Evolutionary conservation across 2,329 filamentous ascomycete species (phyloP), one percentile per base, ranked within the genome.

Genomic region (Pestalotiopsis sp.): DNA sequence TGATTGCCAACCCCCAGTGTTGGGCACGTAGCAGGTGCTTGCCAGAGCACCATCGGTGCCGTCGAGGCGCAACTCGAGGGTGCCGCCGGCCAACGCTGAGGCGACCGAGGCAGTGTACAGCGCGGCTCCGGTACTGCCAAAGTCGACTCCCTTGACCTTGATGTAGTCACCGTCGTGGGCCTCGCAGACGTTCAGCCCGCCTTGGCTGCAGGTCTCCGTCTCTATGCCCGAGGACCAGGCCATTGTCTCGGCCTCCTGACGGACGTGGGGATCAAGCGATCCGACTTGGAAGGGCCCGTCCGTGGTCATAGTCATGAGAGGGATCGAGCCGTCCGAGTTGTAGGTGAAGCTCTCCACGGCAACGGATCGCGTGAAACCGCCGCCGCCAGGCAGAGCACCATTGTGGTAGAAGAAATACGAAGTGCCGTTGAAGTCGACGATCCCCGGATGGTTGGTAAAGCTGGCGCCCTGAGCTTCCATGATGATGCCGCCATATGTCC

Each of bases 351-450:
- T 68, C 61, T 78, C 76, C 20, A 78, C 73, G 25, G 62, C 66
- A 2, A 78, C 72, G 65, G 75, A 77, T 13, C 76, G 73, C 12
- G 71, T 66, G 68, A 73, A 78, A 27, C 73, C 73, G 57, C 76
- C 69, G 57, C 77, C 77, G 20, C 72, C 73, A 13, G 76, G 73
- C 23, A 78, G 72, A 17, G 76, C 77, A 45, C 76, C 76, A 66
- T 77, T 78, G 71, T 78, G 77, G 72, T 78, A 78, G 73, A 78
- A 78, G 68, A 78, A 74, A 71, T 77, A 77, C 27, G 74, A 74
- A 25, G 69, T 66, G 67, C 71, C 73, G 66, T 76, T 73, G 73
- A 72, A 78, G 70, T 78, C 74, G 66, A 77, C 71, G 41, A 76
- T 69, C 61, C 72, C 77, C 3, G 73, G 71, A 69, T 78, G 77